Percentiles rank a stretch among this genome's conserved stretches.
These are phyloP conservation scores for Endoconidiophora polonica DNA, from an alignment of 2,329 filamentous ascomycete species.

Conservation along the genomic window DNA sequence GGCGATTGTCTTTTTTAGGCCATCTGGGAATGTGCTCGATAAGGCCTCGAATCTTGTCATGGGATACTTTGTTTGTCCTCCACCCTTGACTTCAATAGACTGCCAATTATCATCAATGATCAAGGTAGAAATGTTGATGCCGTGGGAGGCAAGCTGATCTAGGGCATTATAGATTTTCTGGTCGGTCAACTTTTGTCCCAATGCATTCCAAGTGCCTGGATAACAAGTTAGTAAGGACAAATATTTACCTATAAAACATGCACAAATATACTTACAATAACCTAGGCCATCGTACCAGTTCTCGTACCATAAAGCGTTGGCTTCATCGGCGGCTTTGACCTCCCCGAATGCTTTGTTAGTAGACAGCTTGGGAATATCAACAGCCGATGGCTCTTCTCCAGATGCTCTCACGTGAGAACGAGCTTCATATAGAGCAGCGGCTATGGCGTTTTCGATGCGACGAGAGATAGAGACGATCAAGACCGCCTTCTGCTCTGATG, in stretches of 20 bases:
- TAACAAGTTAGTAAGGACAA: neutral
- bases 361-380: neutral
- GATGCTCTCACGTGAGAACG: conserved; percentile 29
- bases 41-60: conserved; percentile 85
- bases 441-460: conserved; percentile 58
- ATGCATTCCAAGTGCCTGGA: conserved; percentile 72
- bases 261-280: conserved; percentile 48
- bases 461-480: conserved; percentile 57
- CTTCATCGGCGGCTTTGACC: conserved; percentile 22
- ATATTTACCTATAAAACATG: neutral
- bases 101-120: conserved; percentile 99
- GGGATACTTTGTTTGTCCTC: conserved; percentile 39
- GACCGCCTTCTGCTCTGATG: conserved; percentile 34
- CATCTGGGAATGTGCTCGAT: conserved; percentile 57
- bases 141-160: conserved; percentile 49
- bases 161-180: conserved; percentile 64
- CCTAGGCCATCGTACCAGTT: conserved; percentile 86
- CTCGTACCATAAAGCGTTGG: conserved; percentile 54
- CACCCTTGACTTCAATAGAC: conserved; percentile 40
- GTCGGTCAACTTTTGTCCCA: conserved; percentile 70
- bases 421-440: conserved; percentile 77
- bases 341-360: neutral
- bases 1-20: conserved; percentile 53
- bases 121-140: conserved; percentile 65
- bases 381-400: neutral